Percentiles rank a stretch among this genome's conserved stretches.
Conservation (phyloP, 768 basidiomycete species). For the Termitomyces sp. region DNA sequence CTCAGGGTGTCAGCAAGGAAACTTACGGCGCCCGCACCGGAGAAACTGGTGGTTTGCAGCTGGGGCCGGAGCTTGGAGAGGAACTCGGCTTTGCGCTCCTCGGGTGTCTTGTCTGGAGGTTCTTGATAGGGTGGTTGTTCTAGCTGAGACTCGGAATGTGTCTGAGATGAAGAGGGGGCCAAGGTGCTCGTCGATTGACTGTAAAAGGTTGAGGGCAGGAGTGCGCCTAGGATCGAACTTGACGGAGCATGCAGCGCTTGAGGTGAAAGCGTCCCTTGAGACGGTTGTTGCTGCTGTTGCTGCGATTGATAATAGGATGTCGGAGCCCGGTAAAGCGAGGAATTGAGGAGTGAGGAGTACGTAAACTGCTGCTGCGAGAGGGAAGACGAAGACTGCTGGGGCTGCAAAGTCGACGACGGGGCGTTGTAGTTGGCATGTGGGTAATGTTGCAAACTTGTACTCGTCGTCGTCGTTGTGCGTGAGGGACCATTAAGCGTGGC, state of each 20-base stretch:
- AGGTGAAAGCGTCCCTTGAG: conserved; percentile 66
- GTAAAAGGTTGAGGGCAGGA: conserved; percentile 29
- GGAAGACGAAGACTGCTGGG: conserved; percentile 33
- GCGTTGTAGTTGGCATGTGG: conserved; percentile 36
- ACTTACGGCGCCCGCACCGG: conserved; percentile 62
- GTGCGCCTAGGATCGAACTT: conserved; percentile 33
- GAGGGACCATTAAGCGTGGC: conserved; percentile 47
- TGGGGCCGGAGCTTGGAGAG: conserved; percentile 46
- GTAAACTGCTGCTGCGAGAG: conserved; percentile 27
- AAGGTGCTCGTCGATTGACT: neutral
- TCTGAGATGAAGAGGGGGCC: neutral
- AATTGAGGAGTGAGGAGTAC: conserved; percentile 39
- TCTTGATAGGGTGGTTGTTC: conserved; percentile 15
- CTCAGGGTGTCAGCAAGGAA: conserved; percentile 53
- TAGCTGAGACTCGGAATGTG: conserved; percentile 12
- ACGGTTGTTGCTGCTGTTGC: conserved; percentile 27
- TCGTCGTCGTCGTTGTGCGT: conserved; percentile 15
- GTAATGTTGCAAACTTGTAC: conserved; percentile 30
- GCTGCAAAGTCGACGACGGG: conserved; percentile 18
- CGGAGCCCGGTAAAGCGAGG: conserved; percentile 16
- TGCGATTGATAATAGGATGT: conserved; percentile 23
- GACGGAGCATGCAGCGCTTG: conserved; percentile 62
- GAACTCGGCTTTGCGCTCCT: conserved; percentile 53
- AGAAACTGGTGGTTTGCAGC: conserved; percentile 53
- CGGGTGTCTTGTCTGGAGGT: conserved; percentile 28